phyloP scores from a whole-genome alignment of 1,284 basidiomycete genomes.

The Jaminaea rosea region DNA sequence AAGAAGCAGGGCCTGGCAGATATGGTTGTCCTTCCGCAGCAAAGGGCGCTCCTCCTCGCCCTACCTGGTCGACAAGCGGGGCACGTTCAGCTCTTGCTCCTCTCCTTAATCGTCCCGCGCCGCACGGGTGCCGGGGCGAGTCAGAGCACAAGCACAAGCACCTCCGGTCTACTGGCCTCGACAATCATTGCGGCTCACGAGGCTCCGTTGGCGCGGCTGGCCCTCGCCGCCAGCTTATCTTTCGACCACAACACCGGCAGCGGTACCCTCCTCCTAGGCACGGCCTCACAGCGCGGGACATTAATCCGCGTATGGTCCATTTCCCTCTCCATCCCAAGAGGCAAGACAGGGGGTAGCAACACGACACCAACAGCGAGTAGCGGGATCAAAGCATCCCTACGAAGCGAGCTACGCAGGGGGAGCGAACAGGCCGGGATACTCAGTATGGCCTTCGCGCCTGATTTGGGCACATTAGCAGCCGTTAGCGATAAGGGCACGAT shows the following conservation, averaged over 20 bases:
- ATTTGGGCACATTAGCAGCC: slow-evolving; percentile 20
- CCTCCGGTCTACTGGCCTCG: slow-evolving; percentile 10
- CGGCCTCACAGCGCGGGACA: slow-evolving; percentile 32
- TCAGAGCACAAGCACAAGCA: neutral
- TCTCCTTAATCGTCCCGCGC: slow-evolving; percentile 6
- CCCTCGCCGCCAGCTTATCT: slow-evolving; percentile 18
- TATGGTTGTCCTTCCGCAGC: neutral
- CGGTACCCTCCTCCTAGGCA: slow-evolving; percentile 26
- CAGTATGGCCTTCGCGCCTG: slow-evolving; percentile 31
- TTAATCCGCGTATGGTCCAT: slow-evolving; percentile 33
- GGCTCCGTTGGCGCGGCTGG: slow-evolving; percentile 19
- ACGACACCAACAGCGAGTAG: neutral
- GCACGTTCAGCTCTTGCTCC: slow-evolving; percentile 27
- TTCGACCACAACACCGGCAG: no score
- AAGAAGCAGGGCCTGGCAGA: neutral
- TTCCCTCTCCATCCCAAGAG: neutral
- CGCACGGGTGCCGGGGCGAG: no score
- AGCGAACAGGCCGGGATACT: slow-evolving; percentile 29
- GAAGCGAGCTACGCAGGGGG: slow-evolving; percentile 30
- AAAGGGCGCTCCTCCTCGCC: slow-evolving; percentile 16
- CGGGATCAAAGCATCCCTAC: slow-evolving; percentile 10
- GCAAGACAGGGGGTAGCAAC: no score
- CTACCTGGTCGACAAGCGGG: slow-evolving; percentile 33
- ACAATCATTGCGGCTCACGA: slow-evolving; percentile 36
- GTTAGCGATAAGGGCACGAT: slow-evolving; percentile 40